These are phyloP conservation scores for Phytophthora pisi DNA, from an alignment of 352 stramenopile genomes.

Conservation along the genomic window DNA sequence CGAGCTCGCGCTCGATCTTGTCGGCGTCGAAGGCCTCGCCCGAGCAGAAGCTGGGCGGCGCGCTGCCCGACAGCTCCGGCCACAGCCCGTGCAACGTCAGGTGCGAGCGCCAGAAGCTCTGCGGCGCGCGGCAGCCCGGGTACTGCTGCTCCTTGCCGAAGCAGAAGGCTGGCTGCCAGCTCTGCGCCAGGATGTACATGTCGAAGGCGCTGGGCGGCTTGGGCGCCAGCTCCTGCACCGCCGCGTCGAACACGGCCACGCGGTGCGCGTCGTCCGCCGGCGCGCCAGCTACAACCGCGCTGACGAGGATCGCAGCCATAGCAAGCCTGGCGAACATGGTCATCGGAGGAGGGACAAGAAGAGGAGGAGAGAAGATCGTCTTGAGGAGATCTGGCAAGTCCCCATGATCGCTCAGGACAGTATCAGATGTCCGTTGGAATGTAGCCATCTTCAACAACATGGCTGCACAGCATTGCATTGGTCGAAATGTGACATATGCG, in stretches of 20 bases:
- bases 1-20: constrained; percentile 64
- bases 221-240: constrained; percentile 19
- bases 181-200: constrained; percentile 92
- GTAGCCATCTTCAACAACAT: background rate
- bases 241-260: constrained; percentile 43
- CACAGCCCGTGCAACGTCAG: constrained; percentile 92
- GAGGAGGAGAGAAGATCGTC: background rate
- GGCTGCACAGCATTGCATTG: too few species aligned
- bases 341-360: background rate
- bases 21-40: constrained; percentile 73
- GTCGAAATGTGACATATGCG: too few species aligned
- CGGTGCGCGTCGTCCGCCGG: background rate
- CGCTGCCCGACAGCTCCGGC: constrained; percentile 73
- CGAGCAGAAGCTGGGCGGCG: constrained; percentile 79
- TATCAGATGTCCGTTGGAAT: constrained; percentile 2
- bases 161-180: constrained; percentile 91
- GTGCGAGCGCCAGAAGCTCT: constrained; percentile 81
- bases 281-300: background rate
- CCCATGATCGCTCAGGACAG: background rate
- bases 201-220: constrained; percentile 50
- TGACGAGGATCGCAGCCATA: constrained; percentile 7
- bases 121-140: constrained; percentile 69
- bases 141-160: constrained; percentile 55
- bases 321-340: constrained; percentile 1
- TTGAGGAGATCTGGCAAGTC: constrained; percentile 5